Evolutionary conservation across 306 rosid genomes (phyloP), one percentile per base, ranked within the genome.

Genomic region (Dryas alaskensis): DNA sequence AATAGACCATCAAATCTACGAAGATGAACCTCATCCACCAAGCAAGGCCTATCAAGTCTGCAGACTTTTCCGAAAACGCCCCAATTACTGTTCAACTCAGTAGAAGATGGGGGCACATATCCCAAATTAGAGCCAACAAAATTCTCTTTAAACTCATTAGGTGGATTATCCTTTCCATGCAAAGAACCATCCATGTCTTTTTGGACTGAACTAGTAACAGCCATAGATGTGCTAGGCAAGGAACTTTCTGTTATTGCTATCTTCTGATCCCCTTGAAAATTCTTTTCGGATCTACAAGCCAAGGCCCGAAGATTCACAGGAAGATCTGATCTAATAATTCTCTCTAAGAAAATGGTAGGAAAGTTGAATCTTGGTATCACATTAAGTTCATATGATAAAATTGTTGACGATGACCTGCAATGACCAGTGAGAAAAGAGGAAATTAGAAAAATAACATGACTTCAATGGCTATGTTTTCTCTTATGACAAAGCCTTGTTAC

Each of bases 11-110:
- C 98, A 31, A 89, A 91, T 91, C 98, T 85, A 65, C 98, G 97
- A 74, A 94, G 96, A 81, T 94, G 97, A 87, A 94, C 93, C 82
- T 94, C 98, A 83, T 94, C 98, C 68, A 94, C 98, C 80, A 86
- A 69, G 80, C 96, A 84, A 81, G 90, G 92, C 80, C 59, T 85
- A 80, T 89, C 97, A 78, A 89, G 95, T 70, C 92, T 84, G 85
- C 97, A 91, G 51, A 74, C 79, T 85, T 91, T 91, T 77, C 96
- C 93, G 66, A 87, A 85, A 27, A 92, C 76, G 44, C 96, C 92
- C 93, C 87, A 88, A 67, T 85, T 92, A 51, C 74, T 62, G 77
- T 81, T 86, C 74, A 77, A 54, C 75, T 89, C 87, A 55, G 76
- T 63, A 61, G 88, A 76, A 78, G 83, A 72, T 51, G 83, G 70